Evolutionary conservation across 2,329 filamentous ascomycete genomes (phyloP).

Genomic region (Aspergillus sp.): DNA sequence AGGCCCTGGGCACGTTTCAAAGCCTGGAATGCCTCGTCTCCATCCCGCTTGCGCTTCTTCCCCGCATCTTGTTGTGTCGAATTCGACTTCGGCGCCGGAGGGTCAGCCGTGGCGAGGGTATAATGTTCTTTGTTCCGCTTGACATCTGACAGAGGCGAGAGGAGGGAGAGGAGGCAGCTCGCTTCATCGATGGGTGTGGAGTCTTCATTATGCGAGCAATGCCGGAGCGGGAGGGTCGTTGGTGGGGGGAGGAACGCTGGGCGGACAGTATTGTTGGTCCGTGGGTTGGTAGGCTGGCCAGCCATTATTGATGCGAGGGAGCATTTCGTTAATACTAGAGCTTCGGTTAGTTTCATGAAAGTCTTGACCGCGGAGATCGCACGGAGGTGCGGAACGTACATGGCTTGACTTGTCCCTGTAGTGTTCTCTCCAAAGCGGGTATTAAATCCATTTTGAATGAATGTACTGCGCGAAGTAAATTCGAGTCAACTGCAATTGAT

Average conservation of each 20-base stretch:
- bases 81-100: slow-evolving; percentile 24
- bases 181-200: slow-evolving; percentile 44
- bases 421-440: slow-evolving; percentile 72
- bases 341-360: slow-evolving; percentile 30
- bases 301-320: slow-evolving; percentile 47
- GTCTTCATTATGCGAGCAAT: slow-evolving; percentile 48
- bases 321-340: slow-evolving; percentile 70
- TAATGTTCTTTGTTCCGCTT: slow-evolving; percentile 52
- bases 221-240: slow-evolving; percentile 45
- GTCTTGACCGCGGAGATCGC: no score
- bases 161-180: slow-evolving; percentile 46
- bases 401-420: slow-evolving; percentile 83
- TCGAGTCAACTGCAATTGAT: slow-evolving; percentile 66
- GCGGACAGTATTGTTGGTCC: slow-evolving; percentile 39
- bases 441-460: slow-evolving; percentile 89
- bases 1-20: slow-evolving; percentile 34
- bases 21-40: slow-evolving; percentile 33
- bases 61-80: slow-evolving; percentile 17
- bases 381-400: slow-evolving; percentile 50
- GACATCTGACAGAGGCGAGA: slow-evolving; percentile 38
- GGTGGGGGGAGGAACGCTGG: slow-evolving; percentile 47
- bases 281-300: slow-evolving; percentile 37
- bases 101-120: slow-evolving; percentile 47
- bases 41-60: slow-evolving; percentile 35
- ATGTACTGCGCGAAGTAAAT: slow-evolving; percentile 78